A percentile compares a stretch with the other conserved stretches of the same genome.
Evolutionary conservation across 306 rosid species (phyloP).

Genomic region (Rosa lucieae): DNA sequence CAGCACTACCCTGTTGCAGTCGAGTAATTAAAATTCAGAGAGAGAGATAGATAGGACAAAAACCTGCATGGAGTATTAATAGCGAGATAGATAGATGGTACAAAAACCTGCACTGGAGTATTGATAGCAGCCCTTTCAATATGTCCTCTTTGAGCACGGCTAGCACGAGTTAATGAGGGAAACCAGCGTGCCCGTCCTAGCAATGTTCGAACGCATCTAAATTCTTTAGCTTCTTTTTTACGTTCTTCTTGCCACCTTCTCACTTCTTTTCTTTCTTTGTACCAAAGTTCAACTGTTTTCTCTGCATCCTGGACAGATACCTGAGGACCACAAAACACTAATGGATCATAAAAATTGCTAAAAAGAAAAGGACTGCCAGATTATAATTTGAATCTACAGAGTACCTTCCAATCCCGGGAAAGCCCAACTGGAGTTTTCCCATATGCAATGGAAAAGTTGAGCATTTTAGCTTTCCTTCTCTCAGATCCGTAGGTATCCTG

Average conservation of each 20-base stretch:
- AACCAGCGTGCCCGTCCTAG: constrained; percentile 82
- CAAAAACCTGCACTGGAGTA: constrained; percentile 88
- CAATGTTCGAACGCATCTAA: constrained; percentile 63
- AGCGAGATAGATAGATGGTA: constrained; percentile 9
- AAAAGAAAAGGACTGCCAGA: constrained; percentile 5
- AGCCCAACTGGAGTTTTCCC: constrained; percentile 96
- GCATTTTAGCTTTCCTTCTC: constrained; percentile 97
- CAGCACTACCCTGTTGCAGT: constrained; percentile 91
- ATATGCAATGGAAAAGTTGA: constrained; percentile 94
- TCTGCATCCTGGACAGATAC: constrained; percentile 88
- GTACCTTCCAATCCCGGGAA: constrained; percentile 93
- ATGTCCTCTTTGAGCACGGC: constrained; percentile 72
- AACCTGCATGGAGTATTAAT: constrained; percentile 67
- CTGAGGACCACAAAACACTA: constrained; percentile 42
- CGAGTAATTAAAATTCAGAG: neutral
- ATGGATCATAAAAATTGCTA: neutral
- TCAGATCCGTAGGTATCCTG: constrained; percentile 92
- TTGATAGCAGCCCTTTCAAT: constrained; percentile 96
- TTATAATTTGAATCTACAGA: neutral
- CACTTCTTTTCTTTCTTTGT: constrained; percentile 86
- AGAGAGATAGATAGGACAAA: constrained; percentile 12
- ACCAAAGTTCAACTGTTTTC: constrained; percentile 87
- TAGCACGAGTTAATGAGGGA: constrained; percentile 62
- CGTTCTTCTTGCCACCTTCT: constrained; percentile 73
- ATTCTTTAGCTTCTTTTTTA: constrained; percentile 59